Percentiles rank a stretch among this genome's conserved stretches.
These are phyloP conservation scores for Persicaria maculosa DNA, from an alignment of 148 eudicot genomes.

Conservation along the genomic window DNA sequence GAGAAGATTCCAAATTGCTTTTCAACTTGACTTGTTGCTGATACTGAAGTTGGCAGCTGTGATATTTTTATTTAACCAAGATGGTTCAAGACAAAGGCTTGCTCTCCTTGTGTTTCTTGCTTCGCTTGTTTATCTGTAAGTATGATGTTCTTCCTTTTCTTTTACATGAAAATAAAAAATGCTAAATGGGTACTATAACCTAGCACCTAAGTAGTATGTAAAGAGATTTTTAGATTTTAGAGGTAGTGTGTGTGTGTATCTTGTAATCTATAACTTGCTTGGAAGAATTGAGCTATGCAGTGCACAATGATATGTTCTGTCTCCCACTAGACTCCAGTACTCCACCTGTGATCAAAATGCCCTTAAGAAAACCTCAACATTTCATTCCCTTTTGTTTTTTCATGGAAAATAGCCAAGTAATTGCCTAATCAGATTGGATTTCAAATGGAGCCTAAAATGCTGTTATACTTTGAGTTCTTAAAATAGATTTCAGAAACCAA, in stretches of 20 bases:
- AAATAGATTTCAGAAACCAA: background rate
- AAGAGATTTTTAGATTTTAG: background rate
- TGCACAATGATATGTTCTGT: background rate
- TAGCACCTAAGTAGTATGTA: background rate
- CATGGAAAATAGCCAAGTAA: background rate
- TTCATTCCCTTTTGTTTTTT: background rate
- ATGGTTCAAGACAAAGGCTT: conserved; percentile 94
- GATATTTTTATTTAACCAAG: conserved; percentile 93
- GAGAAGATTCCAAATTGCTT: conserved; percentile 90
- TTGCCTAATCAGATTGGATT: background rate
- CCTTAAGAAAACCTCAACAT: background rate
- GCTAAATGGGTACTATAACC: background rate
- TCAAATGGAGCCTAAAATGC: background rate
- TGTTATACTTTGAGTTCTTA: background rate
- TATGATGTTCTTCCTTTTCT: conserved; percentile 5
- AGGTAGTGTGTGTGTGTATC: background rate
- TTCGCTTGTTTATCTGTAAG: conserved; percentile 83
- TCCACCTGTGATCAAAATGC: background rate
- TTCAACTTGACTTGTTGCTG: conserved; percentile 84
- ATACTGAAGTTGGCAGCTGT: conserved; percentile 94
- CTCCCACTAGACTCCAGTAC: background rate
- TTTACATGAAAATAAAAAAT: background rate
- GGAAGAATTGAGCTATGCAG: background rate
- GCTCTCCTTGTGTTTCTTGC: conserved; percentile 85
- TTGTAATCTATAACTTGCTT: background rate